Base-by-base conservation (phyloP, 345 rosid species). In the Eucalyptus guilfoylei region DNA sequence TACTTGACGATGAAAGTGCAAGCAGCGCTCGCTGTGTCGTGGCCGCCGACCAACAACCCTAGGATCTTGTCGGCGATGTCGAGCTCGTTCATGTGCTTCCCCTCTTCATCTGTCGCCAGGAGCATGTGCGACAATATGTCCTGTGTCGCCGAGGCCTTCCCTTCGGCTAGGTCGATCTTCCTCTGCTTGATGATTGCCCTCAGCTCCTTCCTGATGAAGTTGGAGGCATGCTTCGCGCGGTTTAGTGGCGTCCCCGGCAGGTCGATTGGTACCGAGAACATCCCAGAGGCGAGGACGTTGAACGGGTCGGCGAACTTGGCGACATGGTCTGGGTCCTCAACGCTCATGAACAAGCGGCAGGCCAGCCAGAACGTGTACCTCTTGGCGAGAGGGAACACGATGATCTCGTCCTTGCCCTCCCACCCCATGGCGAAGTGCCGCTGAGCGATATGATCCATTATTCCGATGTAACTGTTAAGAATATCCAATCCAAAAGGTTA, bases 91-190 rank as follows among this genome's bases (percentile, higher is more conserved):
- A 89, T 87, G 90, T 89, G 83, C 86, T 89, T 87, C n/a, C 90
- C 90, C 10, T 89, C 89, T 23, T 89, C 90, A 28, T 89, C 90
- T 11, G 89, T 80, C 42, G 90, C 90, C 60, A 89, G 30, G 49
- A 89, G 87, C 90, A 89, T 89, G 87, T 89, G 89, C 11, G 90
- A 89, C 62, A 89, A 45, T 89, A 89, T 89, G 86, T 89, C 90
- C 49, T 89, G 89, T 9, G 88, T 87, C 6, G 89, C 48, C 6
- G 90, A 30, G 34, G 90, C 90, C 88, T 89, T 89, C 67, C 89
- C 89, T 11, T 87, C 87, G 1, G 90, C 81, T 13, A 89, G 80
- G 67, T 89, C 90, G 12, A 89, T 45, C 88, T 89, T 89, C 87
- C 90, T 76, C 64, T 89, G 90, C 89, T 89, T 89, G 49, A 89